Percentiles rank a stretch among this genome's conserved stretches.
Evolutionary conservation across 768 basidiomycete species (phyloP).

Genomic region (Galerina sulciceps): DNA sequence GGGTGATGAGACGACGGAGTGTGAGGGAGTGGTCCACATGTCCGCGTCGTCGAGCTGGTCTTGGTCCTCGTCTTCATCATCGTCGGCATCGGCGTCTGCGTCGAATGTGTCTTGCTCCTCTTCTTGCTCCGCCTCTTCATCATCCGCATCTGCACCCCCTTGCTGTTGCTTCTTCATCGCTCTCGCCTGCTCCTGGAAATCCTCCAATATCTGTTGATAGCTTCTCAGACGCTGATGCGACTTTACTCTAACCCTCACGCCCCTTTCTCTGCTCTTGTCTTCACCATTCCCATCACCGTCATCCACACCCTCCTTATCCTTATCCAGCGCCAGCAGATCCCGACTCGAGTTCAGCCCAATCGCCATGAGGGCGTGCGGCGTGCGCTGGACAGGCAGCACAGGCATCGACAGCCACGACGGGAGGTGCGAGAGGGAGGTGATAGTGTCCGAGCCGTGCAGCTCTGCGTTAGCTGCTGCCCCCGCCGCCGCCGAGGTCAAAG

Average conservation of each 20-base stretch:
- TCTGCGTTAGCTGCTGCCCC: neutral
- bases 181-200: constrained; percentile 50
- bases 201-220: constrained; percentile 69
- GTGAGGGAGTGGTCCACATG: constrained; percentile 16
- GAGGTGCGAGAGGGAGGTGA: constrained; percentile 54
- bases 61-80: constrained; percentile 18
- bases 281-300: neutral
- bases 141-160: neutral
- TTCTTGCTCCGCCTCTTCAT: neutral
- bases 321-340: constrained; percentile 16
- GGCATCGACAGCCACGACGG: constrained; percentile 65
- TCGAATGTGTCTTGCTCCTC: neutral
- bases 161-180: constrained; percentile 7
- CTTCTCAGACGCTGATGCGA: constrained; percentile 59
- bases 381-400: constrained; percentile 41
- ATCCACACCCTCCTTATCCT: constrained; percentile 2
- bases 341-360: constrained; percentile 38
- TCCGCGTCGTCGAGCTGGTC: constrained; percentile 19
- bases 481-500: neutral
- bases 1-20: constrained; percentile 25
- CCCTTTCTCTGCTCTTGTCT: neutral
- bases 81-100: neutral
- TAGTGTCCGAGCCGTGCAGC: constrained; percentile 36
- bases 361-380: constrained; percentile 53
- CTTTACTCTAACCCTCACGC: constrained; percentile 32